These are phyloP conservation scores for Talinum fruticosum DNA, from an alignment of 148 eudicot species.

Conservation along the genomic window DNA sequence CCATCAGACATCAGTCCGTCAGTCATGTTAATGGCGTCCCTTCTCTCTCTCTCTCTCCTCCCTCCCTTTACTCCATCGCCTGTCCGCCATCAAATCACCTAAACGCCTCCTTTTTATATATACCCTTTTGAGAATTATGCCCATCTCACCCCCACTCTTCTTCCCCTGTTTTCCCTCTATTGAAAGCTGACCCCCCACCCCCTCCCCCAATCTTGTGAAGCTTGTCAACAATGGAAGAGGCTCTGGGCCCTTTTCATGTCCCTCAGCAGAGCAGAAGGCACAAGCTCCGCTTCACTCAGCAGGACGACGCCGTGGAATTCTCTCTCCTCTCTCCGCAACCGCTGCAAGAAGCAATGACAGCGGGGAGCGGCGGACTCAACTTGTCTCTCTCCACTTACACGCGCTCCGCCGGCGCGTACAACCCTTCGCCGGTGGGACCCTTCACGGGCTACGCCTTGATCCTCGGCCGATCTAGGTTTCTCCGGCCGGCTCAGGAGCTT, in stretches of 20 bases:
- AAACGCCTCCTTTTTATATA: neutral
- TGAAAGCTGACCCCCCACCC: neutral
- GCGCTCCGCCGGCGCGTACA: constrained; percentile 18
- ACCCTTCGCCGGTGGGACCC: constrained; percentile 36
- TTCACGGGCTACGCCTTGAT: constrained; percentile 50
- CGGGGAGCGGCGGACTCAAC: constrained; percentile 15
- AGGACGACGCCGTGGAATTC: constrained; percentile 16
- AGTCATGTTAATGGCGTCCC: constrained; percentile 7
- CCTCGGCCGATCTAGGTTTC: constrained; percentile 39
- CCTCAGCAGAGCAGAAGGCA: constrained; percentile 41
- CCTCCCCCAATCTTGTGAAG: neutral
- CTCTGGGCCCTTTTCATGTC: constrained; percentile 29
- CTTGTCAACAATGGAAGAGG: constrained; percentile 22
- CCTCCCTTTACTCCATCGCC: neutral
- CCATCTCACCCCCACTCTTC: neutral
- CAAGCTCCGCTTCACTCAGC: constrained; percentile 35
- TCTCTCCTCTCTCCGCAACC: constrained; percentile 11
- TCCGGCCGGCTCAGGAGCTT: constrained; percentile 42
- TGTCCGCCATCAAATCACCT: constrained; percentile 1
- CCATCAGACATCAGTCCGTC: constrained; percentile 4
- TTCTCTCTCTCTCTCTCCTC: neutral
- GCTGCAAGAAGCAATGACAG: neutral
- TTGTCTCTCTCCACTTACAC: constrained; percentile 30
- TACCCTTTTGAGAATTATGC: neutral
- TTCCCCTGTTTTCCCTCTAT: neutral